phyloP scores from a whole-genome alignment of 1,139 yeast species.

The Sugiyamaella novakii region DNA sequence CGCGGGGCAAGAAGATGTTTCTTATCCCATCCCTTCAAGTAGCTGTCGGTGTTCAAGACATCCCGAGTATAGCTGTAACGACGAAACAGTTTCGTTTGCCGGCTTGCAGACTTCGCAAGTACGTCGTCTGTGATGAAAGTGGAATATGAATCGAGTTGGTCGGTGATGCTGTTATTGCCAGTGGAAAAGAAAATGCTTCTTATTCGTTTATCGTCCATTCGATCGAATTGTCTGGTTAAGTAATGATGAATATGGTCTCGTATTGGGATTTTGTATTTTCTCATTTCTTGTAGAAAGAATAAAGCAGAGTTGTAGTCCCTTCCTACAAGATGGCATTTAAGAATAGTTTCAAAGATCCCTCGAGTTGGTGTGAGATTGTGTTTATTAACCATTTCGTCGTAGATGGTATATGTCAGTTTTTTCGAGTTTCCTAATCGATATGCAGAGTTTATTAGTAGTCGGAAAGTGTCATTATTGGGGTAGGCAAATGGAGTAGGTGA shows the following conservation, averaged over 20 bases:
- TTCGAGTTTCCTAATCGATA: constrained; percentile 38
- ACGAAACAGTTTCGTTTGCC: background rate
- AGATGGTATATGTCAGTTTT: constrained; percentile 35
- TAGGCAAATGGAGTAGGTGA: constrained; percentile 20
- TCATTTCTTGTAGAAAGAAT: constrained; percentile 36
- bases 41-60: constrained; percentile 26
- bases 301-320: constrained; percentile 26
- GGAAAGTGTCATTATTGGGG: constrained; percentile 35
- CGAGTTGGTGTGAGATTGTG: constrained; percentile 27
- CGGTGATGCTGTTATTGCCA: constrained; percentile 4
- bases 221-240: constrained; percentile 25
- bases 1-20: constrained; percentile 1
- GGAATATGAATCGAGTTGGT: constrained; percentile 16
- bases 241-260: constrained; percentile 30
- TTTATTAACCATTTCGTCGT: constrained; percentile 28
- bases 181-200: constrained; percentile 16
- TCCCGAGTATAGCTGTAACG: constrained; percentile 29
- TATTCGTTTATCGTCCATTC: constrained; percentile 21
- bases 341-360: constrained; percentile 33
- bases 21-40: constrained; percentile 27
- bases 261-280: constrained; percentile 25
- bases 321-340: constrained; percentile 37
- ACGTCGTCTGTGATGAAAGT: constrained; percentile 26
- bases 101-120: constrained; percentile 22
- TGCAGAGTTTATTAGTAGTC: constrained; percentile 35